Conservation (phyloP, 2,329 filamentous ascomycete genomes). For the Neopestalotiopsis sp. region DNA sequence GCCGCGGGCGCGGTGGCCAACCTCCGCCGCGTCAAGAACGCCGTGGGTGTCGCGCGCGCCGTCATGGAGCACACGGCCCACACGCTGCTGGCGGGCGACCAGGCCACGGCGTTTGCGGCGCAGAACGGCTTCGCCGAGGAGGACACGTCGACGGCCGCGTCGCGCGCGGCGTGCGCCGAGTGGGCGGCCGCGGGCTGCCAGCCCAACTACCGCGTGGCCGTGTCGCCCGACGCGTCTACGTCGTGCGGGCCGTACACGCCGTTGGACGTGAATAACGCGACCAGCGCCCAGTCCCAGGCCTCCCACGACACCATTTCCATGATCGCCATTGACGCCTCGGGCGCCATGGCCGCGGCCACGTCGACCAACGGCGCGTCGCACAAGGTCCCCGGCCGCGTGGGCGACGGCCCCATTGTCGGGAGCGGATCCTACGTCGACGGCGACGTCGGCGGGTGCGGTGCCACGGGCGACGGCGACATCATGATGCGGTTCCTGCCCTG, state of each 20-base stretch:
- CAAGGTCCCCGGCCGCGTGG: slow-evolving; percentile 61
- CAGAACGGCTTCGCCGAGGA: slow-evolving; percentile 55
- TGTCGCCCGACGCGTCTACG: slow-evolving; percentile 46
- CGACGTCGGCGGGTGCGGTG: slow-evolving; percentile 60
- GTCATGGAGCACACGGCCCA: slow-evolving; percentile 58
- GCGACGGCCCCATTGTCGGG: slow-evolving; percentile 60
- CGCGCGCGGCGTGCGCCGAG: slow-evolving; percentile 43
- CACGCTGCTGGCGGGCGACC: slow-evolving; percentile 57
- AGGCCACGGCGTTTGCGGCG: slow-evolving; percentile 58
- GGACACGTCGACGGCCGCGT: slow-evolving; percentile 49
- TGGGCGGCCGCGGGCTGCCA: slow-evolving; percentile 52
- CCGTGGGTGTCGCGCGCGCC: slow-evolving; percentile 54
- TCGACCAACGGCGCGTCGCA: slow-evolving; percentile 61
- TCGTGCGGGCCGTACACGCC: slow-evolving; percentile 56
- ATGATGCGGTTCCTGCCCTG: slow-evolving; percentile 64
- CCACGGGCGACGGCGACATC: slow-evolving; percentile 62
- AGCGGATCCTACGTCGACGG: slow-evolving; percentile 61
- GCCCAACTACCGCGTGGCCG: slow-evolving; percentile 56
- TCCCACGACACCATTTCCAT: slow-evolving; percentile 61
- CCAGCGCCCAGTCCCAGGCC: too few species aligned
- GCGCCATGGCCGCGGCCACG: slow-evolving; percentile 58
- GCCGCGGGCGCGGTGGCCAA: slow-evolving; percentile 59
- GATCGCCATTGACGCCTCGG: slow-evolving; percentile 49
- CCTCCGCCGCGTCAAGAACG: slow-evolving; percentile 53
- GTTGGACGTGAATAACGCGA: too few species aligned